A percentile compares a stretch with the other conserved stretches of the same genome.
phyloP scores from a whole-genome alignment of 129 eudicot species.

The Oenanthe sinensis region DNA sequence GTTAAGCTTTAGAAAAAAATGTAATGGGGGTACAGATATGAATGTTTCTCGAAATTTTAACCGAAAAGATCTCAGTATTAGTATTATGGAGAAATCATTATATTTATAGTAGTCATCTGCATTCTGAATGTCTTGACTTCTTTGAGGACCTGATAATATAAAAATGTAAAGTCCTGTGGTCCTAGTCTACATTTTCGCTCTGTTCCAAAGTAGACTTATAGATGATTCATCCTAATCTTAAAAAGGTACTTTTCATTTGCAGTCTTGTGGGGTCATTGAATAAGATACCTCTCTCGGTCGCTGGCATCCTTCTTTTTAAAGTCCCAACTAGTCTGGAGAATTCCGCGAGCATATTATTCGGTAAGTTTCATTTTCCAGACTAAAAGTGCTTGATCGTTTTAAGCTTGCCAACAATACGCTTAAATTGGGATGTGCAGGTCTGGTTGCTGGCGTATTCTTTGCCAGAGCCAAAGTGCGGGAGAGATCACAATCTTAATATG shows the following conservation, averaged over 20 bases:
- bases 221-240: not conserved
- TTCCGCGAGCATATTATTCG: slow-evolving; percentile 85
- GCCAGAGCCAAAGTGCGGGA: slow-evolving; percentile 82
- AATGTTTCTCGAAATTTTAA: too few species aligned
- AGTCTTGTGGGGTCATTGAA: slow-evolving; percentile 95
- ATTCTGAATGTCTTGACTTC: not conserved
- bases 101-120: not conserved
- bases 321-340: slow-evolving; percentile 93
- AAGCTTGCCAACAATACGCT: not conserved
- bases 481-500: slow-evolving; percentile 34
- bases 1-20: not conserved
- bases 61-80: not conserved
- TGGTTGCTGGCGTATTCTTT: slow-evolving; percentile 80
- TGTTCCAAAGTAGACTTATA: not conserved
- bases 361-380: slow-evolving; percentile 25
- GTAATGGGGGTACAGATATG: not conserved
- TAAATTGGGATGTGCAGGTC: slow-evolving; percentile 28
- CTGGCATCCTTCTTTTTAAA: slow-evolving; percentile 80
- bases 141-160: not conserved
- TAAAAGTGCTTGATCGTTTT: not conserved
- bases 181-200: not conserved
- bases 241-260: slow-evolving; percentile 22
- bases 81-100: not conserved
- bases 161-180: not conserved
- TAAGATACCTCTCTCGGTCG: slow-evolving; percentile 91